These are phyloP conservation scores for Pseudocohnilembus persalinus DNA, from an alignment of 169 alveolate species.

Conservation along the genomic window DNA sequence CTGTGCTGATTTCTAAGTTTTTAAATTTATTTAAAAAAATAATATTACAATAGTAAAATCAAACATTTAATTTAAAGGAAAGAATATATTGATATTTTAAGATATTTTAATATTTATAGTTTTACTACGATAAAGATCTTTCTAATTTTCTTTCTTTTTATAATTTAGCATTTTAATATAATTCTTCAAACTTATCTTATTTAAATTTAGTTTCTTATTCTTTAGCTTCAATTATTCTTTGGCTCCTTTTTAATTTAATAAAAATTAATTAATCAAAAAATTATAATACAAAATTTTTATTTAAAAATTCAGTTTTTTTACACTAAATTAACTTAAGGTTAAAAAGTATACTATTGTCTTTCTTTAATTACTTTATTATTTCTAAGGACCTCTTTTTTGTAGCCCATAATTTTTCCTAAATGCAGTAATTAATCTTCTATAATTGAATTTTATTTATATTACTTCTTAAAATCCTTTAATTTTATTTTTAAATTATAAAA, in stretches of 20 bases:
- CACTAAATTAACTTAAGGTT: slow-evolving; percentile 22
- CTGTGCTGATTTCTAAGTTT: not conserved
- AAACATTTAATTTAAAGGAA: too few species aligned
- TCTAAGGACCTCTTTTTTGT: slow-evolving; percentile 13
- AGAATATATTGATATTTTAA: too few species aligned
- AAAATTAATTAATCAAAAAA: too few species aligned
- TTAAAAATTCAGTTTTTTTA: not conserved
- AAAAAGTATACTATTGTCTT: slow-evolving; percentile 20
- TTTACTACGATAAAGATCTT: not conserved
- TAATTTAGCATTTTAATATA: slow-evolving; percentile 20
- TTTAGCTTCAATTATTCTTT: slow-evolving; percentile 19
- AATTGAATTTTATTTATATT: too few species aligned
- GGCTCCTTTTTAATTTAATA: slow-evolving; percentile 2
- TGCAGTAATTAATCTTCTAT: not conserved
- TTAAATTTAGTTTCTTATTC: not conserved
- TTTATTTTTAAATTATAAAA: too few species aligned
- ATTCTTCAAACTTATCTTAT: slow-evolving; percentile 11
- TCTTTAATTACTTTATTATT: slow-evolving; percentile 8
- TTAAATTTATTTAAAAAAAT: too few species aligned
- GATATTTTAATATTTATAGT: slow-evolving; percentile 8
- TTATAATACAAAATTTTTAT: too few species aligned
- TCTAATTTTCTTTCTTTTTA: slow-evolving; percentile 5
- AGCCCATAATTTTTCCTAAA: slow-evolving; percentile 9
- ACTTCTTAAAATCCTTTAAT: not conserved
- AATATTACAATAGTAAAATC: too few species aligned